Evolutionary conservation across 495 filamentous ascomycete genomes (phyloP).

Genomic region (Penicillium verhagenii): DNA sequence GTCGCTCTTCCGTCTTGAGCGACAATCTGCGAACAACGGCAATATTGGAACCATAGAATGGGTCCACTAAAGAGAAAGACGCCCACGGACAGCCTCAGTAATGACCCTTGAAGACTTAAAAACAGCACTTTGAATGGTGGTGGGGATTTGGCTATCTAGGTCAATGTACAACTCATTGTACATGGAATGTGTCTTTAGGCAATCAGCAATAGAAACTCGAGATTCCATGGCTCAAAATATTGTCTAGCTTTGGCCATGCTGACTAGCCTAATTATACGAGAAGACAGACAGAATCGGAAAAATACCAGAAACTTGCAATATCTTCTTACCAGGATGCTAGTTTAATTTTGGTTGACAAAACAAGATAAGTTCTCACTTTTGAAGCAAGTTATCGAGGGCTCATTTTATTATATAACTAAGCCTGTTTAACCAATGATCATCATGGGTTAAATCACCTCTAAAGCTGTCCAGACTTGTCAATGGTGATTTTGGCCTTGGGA

Average conservation of each 20-base stretch:
- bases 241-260: too few relatives aligned
- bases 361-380: neutral
- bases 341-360: neutral
- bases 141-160: neutral
- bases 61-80: neutral
- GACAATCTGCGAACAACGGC: neutral
- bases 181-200: too few relatives aligned
- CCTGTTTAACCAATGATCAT: neutral
- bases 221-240: too few relatives aligned
- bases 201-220: too few relatives aligned
- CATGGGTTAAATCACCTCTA: neutral
- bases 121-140: neutral
- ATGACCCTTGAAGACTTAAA: neutral
- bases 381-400: neutral
- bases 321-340: too few relatives aligned
- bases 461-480: neutral
- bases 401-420: neutral
- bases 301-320: too few relatives aligned
- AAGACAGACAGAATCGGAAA: too few relatives aligned
- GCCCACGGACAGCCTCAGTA: neutral
- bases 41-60: constrained; percentile 3
- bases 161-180: neutral
- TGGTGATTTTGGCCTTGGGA: neutral
- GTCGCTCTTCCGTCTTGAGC: neutral
- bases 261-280: too few relatives aligned